These are phyloP conservation scores for Pelargonium nanum DNA, from an alignment of 345 rosid genomes.

Conservation along the genomic window DNA sequence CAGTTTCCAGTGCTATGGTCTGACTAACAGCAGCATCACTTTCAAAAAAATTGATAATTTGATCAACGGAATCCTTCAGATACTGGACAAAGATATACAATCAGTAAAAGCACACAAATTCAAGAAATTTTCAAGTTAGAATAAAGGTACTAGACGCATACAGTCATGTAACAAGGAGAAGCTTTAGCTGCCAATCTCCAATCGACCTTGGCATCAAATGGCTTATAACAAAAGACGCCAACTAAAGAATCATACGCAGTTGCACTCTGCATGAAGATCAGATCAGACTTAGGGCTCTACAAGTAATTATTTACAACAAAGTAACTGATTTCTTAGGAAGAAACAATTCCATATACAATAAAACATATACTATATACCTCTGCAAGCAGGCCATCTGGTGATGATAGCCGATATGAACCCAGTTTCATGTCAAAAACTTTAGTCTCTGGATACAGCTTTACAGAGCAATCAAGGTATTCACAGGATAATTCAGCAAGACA, in stretches of 20 bases:
- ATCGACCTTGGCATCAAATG: conserved; percentile 86
- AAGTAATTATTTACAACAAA: background rate
- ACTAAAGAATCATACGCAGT: conserved; percentile 54
- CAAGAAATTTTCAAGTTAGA: conserved; percentile 4
- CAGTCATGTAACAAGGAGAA: conserved; percentile 94
- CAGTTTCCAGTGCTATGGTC: conserved; percentile 90
- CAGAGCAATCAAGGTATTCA: conserved; percentile 61
- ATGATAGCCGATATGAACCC: conserved; percentile 83
- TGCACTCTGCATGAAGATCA: conserved; percentile 65
- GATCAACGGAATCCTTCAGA: conserved; percentile 74
- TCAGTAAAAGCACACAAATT: conserved; percentile 1
- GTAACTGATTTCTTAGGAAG: background rate
- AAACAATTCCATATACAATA: background rate
- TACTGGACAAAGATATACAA: conserved; percentile 42
- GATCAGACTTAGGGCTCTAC: conserved; percentile 7
- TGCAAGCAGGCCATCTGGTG: conserved; percentile 88
- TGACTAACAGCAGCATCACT: conserved; percentile 74
- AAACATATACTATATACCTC: conserved; percentile 55
- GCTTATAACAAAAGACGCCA: conserved; percentile 84
- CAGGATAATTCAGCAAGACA: conserved; percentile 87
- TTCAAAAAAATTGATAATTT: conserved; percentile 71
- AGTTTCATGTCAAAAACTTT: conserved; percentile 68
- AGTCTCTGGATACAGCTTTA: conserved; percentile 89
- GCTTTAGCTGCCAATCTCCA: conserved; percentile 96
- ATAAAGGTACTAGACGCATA: conserved; percentile 26